Conservation (phyloP, 495 filamentous ascomycete species). For the Penicillium bialowiezense region DNA sequence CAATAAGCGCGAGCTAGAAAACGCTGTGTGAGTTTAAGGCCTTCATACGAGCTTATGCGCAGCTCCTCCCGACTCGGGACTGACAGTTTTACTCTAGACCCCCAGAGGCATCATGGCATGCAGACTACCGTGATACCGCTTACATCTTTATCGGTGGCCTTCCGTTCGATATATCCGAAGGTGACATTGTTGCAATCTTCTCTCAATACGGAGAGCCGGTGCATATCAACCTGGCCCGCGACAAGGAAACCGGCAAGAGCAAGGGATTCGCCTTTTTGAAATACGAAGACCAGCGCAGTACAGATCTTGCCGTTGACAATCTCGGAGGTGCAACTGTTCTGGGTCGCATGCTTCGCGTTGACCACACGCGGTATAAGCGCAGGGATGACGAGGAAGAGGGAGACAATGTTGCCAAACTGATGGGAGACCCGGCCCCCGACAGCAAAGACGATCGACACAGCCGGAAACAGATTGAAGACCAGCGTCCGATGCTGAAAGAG, state of each 20-base stretch:
- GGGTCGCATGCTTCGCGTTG: constrained; percentile 79
- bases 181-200: constrained; percentile 95
- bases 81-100: constrained; percentile 45
- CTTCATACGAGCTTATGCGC: not conserved
- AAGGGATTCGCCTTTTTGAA: constrained; percentile 94
- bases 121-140: constrained; percentile 94
- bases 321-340: constrained; percentile 80
- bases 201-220: constrained; percentile 95
- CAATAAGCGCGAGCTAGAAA: constrained; percentile 93
- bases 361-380: constrained; percentile 87
- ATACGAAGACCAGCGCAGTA: constrained; percentile 97
- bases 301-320: constrained; percentile 94
- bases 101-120: constrained; percentile 91
- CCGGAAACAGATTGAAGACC: constrained; percentile 46
- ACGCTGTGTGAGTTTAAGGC: constrained; percentile 57
- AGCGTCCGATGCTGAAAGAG: constrained; percentile 54
- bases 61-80: not conserved
- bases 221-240: constrained; percentile 83
- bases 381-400: constrained; percentile 80
- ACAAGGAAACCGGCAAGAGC: constrained; percentile 94
- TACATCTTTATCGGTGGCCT: constrained; percentile 96
- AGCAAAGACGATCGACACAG: constrained; percentile 38
- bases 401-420: constrained; percentile 47
- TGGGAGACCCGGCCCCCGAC: constrained; percentile 28
- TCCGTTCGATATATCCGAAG: constrained; percentile 90